Conservation (phyloP, 139 green algal genomes). For the Pedinophyceae sp. region DNA sequence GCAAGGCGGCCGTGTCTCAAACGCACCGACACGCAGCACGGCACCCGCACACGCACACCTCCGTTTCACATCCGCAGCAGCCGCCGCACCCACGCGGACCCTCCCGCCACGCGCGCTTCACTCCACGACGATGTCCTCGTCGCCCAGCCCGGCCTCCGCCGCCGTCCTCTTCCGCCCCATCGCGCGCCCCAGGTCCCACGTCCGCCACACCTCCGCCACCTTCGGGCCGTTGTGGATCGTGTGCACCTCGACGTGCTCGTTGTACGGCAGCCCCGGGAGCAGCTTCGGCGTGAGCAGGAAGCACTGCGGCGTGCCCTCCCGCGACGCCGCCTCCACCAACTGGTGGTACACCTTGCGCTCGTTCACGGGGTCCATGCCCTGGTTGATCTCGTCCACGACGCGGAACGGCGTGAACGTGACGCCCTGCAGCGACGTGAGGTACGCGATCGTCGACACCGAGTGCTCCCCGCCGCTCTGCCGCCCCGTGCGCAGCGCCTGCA, state of each 20-base stretch:
- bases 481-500: slow-evolving; percentile 62
- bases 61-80: too few relatives aligned
- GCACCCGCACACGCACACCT: too few relatives aligned
- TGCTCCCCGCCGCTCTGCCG: slow-evolving; percentile 87
- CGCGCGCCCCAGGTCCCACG: too few relatives aligned
- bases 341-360: slow-evolving; percentile 85
- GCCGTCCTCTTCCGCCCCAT: too few relatives aligned
- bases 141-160: too few relatives aligned
- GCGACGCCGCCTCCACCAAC: slow-evolving; percentile 48
- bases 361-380: slow-evolving; percentile 94
- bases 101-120: too few relatives aligned
- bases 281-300: slow-evolving; percentile 97
- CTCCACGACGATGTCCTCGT: too few relatives aligned
- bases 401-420: slow-evolving; percentile 82
- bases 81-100: too few relatives aligned
- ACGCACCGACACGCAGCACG: too few relatives aligned
- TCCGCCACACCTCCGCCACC: slow-evolving; percentile 11
- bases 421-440: slow-evolving; percentile 83
- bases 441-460: slow-evolving; percentile 92
- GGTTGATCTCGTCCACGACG: slow-evolving; percentile 99
- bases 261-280: slow-evolving; percentile 73
- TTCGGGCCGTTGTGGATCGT: slow-evolving; percentile 65
- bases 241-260: slow-evolving; percentile 41
- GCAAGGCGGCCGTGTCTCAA: too few relatives aligned
- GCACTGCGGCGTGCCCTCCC: slow-evolving; percentile 59